These are phyloP conservation scores for Picochlorum sp. DNA, from an alignment of 139 green algal genomes.

Conservation along the genomic window DNA sequence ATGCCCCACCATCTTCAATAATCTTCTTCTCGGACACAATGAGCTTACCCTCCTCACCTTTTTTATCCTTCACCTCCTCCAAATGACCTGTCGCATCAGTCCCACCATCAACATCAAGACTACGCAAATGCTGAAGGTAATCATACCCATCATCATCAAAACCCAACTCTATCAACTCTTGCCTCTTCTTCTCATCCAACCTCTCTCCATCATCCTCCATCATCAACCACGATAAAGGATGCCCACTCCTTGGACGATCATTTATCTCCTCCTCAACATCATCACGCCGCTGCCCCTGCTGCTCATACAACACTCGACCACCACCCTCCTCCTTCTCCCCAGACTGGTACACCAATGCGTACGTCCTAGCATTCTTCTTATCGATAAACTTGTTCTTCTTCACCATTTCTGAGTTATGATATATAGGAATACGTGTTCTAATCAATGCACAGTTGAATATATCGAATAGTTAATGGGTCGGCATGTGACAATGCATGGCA, in stretches of 20 bases:
- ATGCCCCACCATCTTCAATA: background rate
- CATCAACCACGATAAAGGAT: constrained; percentile 44
- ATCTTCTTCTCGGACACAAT: background rate
- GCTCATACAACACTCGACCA: constrained; percentile 34
- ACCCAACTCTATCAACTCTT: constrained; percentile 67
- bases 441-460: background rate
- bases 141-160: constrained; percentile 96
- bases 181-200: constrained; percentile 40
- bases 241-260: constrained; percentile 13
- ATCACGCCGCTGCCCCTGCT: constrained; percentile 1
- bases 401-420: constrained; percentile 29
- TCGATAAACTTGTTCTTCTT: constrained; percentile 74
- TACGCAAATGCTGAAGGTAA: constrained; percentile 79
- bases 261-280: constrained; percentile 1
- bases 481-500: too few relatives aligned
- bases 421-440: background rate
- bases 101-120: constrained; percentile 19
- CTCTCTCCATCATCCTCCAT: constrained; percentile 8
- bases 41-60: background rate
- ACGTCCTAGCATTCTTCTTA: constrained; percentile 70
- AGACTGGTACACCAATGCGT: constrained; percentile 53
- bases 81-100: constrained; percentile 15
- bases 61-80: background rate
- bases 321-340: constrained; percentile 2
- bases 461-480: background rate